Evolutionary conservation across 345 rosid genomes (phyloP).

Genomic region (Aegle marmelos): DNA sequence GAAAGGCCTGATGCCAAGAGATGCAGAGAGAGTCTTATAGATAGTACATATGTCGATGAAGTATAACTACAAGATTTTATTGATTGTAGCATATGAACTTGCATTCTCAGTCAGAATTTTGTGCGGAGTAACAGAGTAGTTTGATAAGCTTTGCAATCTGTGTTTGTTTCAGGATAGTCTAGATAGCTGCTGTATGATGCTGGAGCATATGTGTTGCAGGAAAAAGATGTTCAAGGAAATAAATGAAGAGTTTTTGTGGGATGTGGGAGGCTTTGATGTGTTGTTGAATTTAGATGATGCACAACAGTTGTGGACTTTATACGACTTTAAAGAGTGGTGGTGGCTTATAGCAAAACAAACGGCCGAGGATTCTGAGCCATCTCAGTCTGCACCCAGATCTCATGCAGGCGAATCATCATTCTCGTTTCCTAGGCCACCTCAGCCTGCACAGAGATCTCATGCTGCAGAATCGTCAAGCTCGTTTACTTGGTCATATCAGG

Average conservation of each 20-base stretch:
- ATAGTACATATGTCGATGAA: neutral
- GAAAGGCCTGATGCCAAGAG: neutral
- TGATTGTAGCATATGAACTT: neutral
- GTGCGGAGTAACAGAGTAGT: neutral
- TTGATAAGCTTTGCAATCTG: neutral
- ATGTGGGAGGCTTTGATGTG: too few species aligned
- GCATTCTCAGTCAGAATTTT: too few species aligned
- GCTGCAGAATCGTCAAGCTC: neutral
- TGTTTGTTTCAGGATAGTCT: neutral
- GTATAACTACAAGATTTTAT: neutral
- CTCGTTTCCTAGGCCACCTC: neutral
- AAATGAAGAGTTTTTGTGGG: too few species aligned
- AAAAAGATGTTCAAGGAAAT: too few species aligned
- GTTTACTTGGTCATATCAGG: too few species aligned
- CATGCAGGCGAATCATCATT: neutral
- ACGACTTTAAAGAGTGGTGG: neutral
- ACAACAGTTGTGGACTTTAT: too few species aligned
- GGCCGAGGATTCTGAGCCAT: neutral
- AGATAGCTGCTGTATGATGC: neutral
- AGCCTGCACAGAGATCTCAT: neutral
- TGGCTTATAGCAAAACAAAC: too few species aligned
- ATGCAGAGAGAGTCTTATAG: neutral
- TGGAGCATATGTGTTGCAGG: neutral
- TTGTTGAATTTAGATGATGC: too few species aligned
- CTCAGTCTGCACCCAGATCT: neutral